Evolutionary conservation across 371 early-diverging fungal genomes (phyloP), one percentile per base, ranked within the genome.

Genomic region (Fennellomyces sp.): DNA sequence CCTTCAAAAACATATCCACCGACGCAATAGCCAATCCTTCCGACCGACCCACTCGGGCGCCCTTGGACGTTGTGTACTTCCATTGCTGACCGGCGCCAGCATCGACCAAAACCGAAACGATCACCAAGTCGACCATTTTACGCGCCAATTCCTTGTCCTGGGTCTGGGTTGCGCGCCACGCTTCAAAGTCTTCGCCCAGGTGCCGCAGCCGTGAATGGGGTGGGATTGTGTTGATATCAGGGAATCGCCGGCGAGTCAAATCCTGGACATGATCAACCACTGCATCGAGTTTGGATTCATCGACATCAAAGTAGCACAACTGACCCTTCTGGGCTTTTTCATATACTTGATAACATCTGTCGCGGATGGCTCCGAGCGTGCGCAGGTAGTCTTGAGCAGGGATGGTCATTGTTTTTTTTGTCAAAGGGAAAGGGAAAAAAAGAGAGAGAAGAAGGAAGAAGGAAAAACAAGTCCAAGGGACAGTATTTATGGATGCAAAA

Each of bases 11-110:
- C 95, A 95, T 94, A 63, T 91, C 87, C 56, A 91, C 77, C 0
- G 93, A 88, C 0, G 96, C 97, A 33, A 97, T 66, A 0, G 91
- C 97, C 29, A 97, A 71, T 0, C 96, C 97, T 68, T 97, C 97
- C 0, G 94, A 91, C 23, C 97, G 79, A 5, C 91, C 85, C 8
- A 82, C 62, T 26, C 61, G 63, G 21, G 62, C 52, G 5, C 72
- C 73, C 2, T 35, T 21, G 27, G 42, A 49, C 29, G 85, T 87
- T 39, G 68, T 68, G 73, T 87, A 95, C 21, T 66, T 75, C 96
- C 96, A 97, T 7, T 63, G 53, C 62, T 82, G 82, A 4, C 97
- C 97, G 1, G 97, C 97, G 0, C 97, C 97, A 8, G 97, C 97
- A 68, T 97, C 97, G 8, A 97, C 76, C 23, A 97, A 78, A 5